These are phyloP conservation scores for Thelonectria blattea DNA, from an alignment of 2,329 filamentous ascomycete species.

Conservation along the genomic window DNA sequence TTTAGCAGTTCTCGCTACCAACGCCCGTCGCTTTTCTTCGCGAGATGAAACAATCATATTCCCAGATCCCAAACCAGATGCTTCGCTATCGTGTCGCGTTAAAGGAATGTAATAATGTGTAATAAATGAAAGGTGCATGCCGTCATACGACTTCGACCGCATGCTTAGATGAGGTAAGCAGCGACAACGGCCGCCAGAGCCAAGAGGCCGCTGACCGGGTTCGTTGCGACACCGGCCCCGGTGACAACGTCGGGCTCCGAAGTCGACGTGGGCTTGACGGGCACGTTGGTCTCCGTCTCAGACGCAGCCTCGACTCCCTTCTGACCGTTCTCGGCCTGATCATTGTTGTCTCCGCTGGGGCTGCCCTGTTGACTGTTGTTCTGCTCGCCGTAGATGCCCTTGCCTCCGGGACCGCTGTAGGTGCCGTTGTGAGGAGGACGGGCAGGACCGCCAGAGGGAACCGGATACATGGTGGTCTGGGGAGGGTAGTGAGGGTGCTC, in stretches of 20 bases:
- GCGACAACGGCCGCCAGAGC: conserved; percentile 48
- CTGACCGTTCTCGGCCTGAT: neutral
- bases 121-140: neutral
- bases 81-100: conserved; percentile 12
- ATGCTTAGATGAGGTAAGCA: conserved; percentile 49
- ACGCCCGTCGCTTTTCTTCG: conserved; percentile 16
- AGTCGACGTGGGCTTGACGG: conserved; percentile 23
- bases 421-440: conserved; percentile 26
- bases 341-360: neutral
- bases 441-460: conserved; percentile 26
- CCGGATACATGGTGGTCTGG: conserved; percentile 28
- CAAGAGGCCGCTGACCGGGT: conserved; percentile 43
- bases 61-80: conserved; percentile 10
- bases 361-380: conserved; percentile 13
- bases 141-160: too few relatives aligned
- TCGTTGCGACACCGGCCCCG: conserved; percentile 38
- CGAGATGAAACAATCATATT: neutral
- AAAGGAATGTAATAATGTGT: conserved; percentile 12
- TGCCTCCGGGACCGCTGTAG: conserved; percentile 18
- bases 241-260: conserved; percentile 30
- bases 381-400: neutral
- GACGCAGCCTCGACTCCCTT: conserved; percentile 2
- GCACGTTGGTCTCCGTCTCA: conserved; percentile 23
- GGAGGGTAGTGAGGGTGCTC: conserved; percentile 22
- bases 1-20: neutral